phyloP scores from a whole-genome alignment of 1,139 yeast species.

The Kodamaea alishanica region DNA sequence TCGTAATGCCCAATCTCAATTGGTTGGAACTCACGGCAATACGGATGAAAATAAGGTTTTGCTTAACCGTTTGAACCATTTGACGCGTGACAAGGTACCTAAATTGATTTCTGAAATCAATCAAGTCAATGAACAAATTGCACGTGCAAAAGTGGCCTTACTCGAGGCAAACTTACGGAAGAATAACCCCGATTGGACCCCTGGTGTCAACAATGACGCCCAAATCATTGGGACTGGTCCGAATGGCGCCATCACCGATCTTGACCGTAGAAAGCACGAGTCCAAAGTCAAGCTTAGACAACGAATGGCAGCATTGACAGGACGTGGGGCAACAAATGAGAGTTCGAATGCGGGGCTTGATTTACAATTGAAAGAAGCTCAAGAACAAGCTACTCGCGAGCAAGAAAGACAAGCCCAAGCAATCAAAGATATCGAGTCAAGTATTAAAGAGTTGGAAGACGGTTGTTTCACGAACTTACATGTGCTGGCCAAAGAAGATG shows the following conservation, averaged over 20 bases:
- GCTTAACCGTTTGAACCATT: conserved; percentile 46
- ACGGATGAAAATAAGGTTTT: conserved; percentile 36
- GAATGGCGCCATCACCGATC: conserved; percentile 77
- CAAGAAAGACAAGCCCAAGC: conserved; percentile 52
- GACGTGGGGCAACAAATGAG: conserved; percentile 44
- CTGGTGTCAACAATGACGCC: conserved; percentile 44
- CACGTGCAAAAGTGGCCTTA: conserved; percentile 62
- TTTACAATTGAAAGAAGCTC: conserved; percentile 51
- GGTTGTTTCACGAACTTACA: conserved; percentile 51
- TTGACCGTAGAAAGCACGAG: conserved; percentile 74
- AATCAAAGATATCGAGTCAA: conserved; percentile 67
- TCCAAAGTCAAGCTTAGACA: conserved; percentile 75
- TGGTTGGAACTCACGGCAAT: conserved; percentile 19
- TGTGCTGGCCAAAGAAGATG: conserved; percentile 42
- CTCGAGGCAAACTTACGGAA: conserved; percentile 52
- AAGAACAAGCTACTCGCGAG: conserved; percentile 53
- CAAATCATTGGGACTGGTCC: conserved; percentile 76
- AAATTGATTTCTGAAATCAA: conserved; percentile 59
- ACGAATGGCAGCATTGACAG: conserved; percentile 90
- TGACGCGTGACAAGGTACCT: conserved; percentile 67
- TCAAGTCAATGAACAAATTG: conserved; percentile 62
- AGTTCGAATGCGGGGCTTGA: conserved; percentile 52
- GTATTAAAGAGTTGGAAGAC: conserved; percentile 68
- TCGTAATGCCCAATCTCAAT: conserved; percentile 48
- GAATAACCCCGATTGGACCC: conserved; percentile 59